Base-by-base conservation (phyloP, 345 rosid genomes). In the Triadica sebifera region DNA sequence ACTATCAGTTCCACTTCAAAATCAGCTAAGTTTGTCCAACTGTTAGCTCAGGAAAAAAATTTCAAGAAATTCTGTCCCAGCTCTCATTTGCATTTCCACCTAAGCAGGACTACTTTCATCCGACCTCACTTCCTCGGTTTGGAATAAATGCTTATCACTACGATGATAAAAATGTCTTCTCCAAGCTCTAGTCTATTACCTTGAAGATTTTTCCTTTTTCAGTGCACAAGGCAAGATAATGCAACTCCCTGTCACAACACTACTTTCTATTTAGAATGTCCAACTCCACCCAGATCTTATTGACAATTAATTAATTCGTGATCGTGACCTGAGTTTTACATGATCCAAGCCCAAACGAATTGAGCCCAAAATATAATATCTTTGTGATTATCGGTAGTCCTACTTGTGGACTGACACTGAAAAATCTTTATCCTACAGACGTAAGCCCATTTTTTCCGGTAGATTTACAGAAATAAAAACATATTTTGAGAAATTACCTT, bases 401-500 rank as follows among this genome's bases (percentile, higher is more conserved):
- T 6, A 52, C 6, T 52, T 17, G 58, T 8, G 19, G 24, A 19
- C 15, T 51, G 55, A 51, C 55, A 12, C 2, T 8, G 5, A 41
- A 41, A 6, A 41, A 41, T 8, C 12, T 17, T 58, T 20, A 66
- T 15, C 45, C 3, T 1, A 46, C 29, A 22, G 47, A 41, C 45
- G 46, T 17, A 74, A 29, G 55, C 51, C 12, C 15, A 38, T 64
- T 47, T 57, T 9, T 22, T 46, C 12, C 11, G 47, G 19, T 17
- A 5, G 19, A 64, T 25, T 62, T 8, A 49, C 63, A 67, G 52
- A 45, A 16, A 67, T 7, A 15, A 4, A 46, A 38, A 17, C 45
- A 20, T 4, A 61, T 15, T 34, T 67, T 38, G 15, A 67, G 47
- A 12, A 62, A 70, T 74, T 79, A 84, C 89, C 89, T 85, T n/a